Evolutionary conservation across 306 rosid genomes (phyloP).

Genomic region (Gastrolobium villosum): DNA sequence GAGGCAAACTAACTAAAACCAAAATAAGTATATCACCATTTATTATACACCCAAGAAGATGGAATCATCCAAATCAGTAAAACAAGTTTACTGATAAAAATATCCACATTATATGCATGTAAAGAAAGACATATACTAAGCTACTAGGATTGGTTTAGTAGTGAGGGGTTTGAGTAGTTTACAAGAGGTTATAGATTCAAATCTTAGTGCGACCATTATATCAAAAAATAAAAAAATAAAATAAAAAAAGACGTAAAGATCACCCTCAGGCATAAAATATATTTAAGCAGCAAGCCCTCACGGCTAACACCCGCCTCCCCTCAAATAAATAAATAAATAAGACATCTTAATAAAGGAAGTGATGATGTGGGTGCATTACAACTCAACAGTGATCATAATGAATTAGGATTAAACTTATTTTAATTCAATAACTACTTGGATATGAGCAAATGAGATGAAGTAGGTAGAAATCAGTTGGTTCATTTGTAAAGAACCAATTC

Average conservation of each 20-base stretch:
- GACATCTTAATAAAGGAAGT: not conserved
- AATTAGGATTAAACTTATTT: not conserved
- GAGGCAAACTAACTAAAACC: constrained; percentile 21
- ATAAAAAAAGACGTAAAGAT: not conserved
- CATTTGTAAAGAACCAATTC: too few relatives aligned
- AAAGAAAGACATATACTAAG: not conserved
- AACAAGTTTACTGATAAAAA: constrained; percentile 2
- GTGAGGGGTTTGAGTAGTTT: too few relatives aligned
- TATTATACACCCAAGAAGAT: constrained; percentile 26
- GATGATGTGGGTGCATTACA: not conserved
- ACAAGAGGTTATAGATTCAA: too few relatives aligned
- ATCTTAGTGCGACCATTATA: too few relatives aligned
- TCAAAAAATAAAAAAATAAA: too few relatives aligned
- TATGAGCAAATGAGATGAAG: not conserved
- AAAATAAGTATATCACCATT: not conserved
- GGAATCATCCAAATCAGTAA: constrained; percentile 13
- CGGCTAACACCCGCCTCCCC: not conserved
- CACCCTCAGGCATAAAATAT: not conserved
- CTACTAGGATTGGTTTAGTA: too few relatives aligned
- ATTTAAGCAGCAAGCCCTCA: not conserved
- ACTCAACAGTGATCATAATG: not conserved
- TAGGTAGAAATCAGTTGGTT: not conserved
- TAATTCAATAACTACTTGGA: not conserved
- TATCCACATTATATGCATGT: not conserved
- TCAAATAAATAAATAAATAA: not conserved